Conservation (phyloP, 225 moss, liverwort and hornwort species). For the Physcomitrium patens region DNA sequence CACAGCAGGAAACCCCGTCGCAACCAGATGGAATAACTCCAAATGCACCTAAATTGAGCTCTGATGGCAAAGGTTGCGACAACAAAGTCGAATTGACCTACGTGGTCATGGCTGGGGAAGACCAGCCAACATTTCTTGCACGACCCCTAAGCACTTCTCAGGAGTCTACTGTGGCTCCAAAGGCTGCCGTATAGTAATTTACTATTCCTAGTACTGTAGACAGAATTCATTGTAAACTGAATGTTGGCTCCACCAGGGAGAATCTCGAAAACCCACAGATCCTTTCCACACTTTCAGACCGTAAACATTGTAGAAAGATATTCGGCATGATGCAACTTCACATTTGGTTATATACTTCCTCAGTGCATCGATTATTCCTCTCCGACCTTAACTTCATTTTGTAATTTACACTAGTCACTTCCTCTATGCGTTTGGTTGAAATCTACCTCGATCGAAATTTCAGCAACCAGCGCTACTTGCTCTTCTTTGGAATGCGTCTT, state of each 20-base stretch:
- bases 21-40: neutral
- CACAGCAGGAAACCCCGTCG: constrained; percentile 8
- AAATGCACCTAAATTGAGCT: neutral
- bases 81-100: constrained; percentile 24
- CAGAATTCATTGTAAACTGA: constrained; percentile 12
- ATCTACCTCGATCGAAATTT: neutral
- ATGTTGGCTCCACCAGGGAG: constrained; percentile 5
- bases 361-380: neutral
- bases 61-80: constrained; percentile 18
- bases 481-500: neutral
- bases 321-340: neutral
- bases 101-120: constrained; percentile 45
- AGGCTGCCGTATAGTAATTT: neutral
- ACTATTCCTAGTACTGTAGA: neutral
- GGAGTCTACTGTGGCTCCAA: constrained; percentile 19
- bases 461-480: neutral
- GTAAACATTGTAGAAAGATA: neutral
- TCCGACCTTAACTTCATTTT: neutral
- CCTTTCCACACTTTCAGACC: neutral
- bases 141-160: constrained; percentile 17
- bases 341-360: neutral
- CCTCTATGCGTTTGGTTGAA: no score
- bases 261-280: neutral
- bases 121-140: constrained; percentile 34
- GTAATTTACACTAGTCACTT: neutral